Evolutionary conservation across 176 grass and related monocot species (phyloP), one percentile per base, ranked within the genome.

Genomic region (Elymus sibiricus): DNA sequence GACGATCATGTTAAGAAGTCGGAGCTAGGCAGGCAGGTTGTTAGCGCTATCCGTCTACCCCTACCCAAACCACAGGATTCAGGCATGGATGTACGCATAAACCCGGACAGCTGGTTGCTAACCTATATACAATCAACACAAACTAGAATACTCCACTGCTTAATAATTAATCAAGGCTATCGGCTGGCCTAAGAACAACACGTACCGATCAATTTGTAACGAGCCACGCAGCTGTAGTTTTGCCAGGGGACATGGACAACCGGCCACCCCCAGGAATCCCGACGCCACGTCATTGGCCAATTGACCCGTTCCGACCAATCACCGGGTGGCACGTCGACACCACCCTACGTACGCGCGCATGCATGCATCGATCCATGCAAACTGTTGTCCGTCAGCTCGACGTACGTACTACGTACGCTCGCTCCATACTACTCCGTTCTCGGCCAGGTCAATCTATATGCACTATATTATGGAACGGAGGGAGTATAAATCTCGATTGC

Each of bases 201-300:
- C 53, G 51, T 9, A 56, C 7, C 53, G 1, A 56, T 56, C 53
- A 22, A 19, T 16, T 56, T 56, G 53, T 56, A 56, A 56, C 21
- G 2, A 64, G 27, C 59, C 35, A 68, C 74, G 32, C 44, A 66
- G 7, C 3, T 21, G 85, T 40, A 67, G 44, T 12, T 68, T 82
- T 3, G 60, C 8, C 3, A 81, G 86, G 86, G 78, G 59, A 76
- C 79, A 76, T 7, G 0, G 42, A 27, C 77, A 65, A 53, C 29
- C 73, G 26, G 77, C 42, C 29, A 32, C 43, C 78, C 43, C 75
- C 74, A 71, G 81, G 81, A 84, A 84, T 65, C 63, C 87, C 81
- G 87, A 84, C 29, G 19, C 34, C 17, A 53, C 14, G 8, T 42
- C 56, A 47, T 64, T 79, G 46, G 7, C 6, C 9, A 43, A 14